Percentiles rank a stretch among this genome's conserved stretches.
Evolutionary conservation across 1,284 basidiomycete species (phyloP).

Genomic region (Phylloboletellus chloephorus): DNA sequence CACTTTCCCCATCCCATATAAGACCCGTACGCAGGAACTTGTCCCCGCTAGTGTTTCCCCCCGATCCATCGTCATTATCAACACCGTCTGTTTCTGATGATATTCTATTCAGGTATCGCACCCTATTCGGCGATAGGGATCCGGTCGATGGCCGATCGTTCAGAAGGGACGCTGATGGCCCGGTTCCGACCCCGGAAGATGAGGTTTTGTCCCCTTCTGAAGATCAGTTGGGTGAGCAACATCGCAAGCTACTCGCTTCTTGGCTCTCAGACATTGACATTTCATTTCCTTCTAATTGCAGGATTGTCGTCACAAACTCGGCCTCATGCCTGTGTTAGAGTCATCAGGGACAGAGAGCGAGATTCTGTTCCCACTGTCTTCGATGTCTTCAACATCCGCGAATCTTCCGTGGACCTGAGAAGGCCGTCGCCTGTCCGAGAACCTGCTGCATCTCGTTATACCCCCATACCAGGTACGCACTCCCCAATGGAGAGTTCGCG

Average conservation of each 20-base stretch:
- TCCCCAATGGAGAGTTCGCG: background rate
- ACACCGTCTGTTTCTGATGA: constrained; percentile 18
- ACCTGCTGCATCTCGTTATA: constrained; percentile 7
- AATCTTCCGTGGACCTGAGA: constrained; percentile 18
- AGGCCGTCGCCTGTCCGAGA: constrained; percentile 14
- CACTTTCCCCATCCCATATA: constrained; percentile 12
- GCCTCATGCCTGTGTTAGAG: constrained; percentile 12
- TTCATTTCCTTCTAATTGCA: constrained; percentile 3
- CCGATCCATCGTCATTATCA: constrained; percentile 14
- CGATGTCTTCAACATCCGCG: constrained; percentile 25
- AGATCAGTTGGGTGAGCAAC: constrained; percentile 10
- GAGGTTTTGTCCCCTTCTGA: constrained; percentile 4
- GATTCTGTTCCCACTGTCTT: constrained; percentile 27
- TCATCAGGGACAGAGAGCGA: constrained; percentile 20
- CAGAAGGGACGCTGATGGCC: constrained; percentile 8
- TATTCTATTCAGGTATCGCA: constrained; percentile 15
- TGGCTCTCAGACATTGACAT: background rate
- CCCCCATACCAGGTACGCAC: constrained; percentile 17
- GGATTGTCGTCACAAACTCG: constrained; percentile 11
- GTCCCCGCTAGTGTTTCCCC: constrained; percentile 24
- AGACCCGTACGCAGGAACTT: constrained; percentile 22
- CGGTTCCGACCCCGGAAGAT: constrained; percentile 4
- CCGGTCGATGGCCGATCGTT: constrained; percentile 2
- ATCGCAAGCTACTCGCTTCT: constrained; percentile 10
- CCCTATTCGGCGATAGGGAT: constrained; percentile 4